Base-by-base conservation (phyloP, 129 eudicot genomes). In the Scalesia atractyloides region DNA sequence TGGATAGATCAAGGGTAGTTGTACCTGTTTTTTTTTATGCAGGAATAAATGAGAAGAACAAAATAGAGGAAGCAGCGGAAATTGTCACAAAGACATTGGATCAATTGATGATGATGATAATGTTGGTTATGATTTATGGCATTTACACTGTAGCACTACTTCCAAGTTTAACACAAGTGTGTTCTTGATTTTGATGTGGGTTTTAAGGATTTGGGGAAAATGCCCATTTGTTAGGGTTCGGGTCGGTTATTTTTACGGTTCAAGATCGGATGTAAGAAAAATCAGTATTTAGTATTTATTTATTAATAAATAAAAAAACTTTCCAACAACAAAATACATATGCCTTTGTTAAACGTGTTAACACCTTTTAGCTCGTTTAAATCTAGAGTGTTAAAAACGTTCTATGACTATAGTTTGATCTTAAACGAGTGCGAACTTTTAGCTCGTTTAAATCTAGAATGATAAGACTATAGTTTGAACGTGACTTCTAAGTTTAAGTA, bases 191-290 rank as follows among this genome's bases (percentile, higher is more conserved):
- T 54, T 41, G 46, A 20, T 64, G 9, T 68, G 69, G 63, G 69
- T 67, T 76, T 48, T 47, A 8, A 19, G 50, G 65, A 63, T 52
- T 63, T 73, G 70, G 77, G 69, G 46, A 20, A 72, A 73, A 19
- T 73, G 62, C 68, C 76, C 68, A 2, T 49, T 24, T 59, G n/a
- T n/a, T 34, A 60, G 36, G 77, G 69, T 62, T 62, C 70, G 70
- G 59, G 70, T 61, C 70, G 22, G 54, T 70, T 19, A 37, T 12
- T 18, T 52, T 39, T 14, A 30, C 34, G 66, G 39, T 43, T 12
- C 16, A 15, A 15, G 48, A 48, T 69, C 16, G 73, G 19, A 49
- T 19, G 61, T 3, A 19, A 52, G 14, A 30, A 56, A 52, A 56
- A 8, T 0, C 5, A 30, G 5, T 30, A 3, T 30, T 30, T 30